Evolutionary conservation across 495 filamentous ascomycete genomes (phyloP).

Genomic region (Lasiosphaeria ovina): DNA sequence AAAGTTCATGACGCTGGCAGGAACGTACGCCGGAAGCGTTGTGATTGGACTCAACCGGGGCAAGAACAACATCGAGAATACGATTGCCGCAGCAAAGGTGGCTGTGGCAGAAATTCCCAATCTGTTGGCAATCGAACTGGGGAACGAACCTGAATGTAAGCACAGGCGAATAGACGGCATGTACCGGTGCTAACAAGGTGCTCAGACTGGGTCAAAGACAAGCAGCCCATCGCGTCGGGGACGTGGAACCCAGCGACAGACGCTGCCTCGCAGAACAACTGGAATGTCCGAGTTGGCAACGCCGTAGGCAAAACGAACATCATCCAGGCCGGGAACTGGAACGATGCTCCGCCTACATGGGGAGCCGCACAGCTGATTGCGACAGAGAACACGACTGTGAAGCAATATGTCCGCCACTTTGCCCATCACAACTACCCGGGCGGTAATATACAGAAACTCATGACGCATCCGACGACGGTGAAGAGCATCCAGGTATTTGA

Average conservation of each 20-base stretch:
- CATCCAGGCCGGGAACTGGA: slow-evolving; percentile 60
- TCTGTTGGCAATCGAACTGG: slow-evolving; percentile 57
- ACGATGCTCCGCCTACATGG: slow-evolving; percentile 50
- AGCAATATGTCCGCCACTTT: slow-evolving; percentile 52
- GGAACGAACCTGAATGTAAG: slow-evolving; percentile 62
- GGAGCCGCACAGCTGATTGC: slow-evolving; percentile 50
- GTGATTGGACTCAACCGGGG: slow-evolving; percentile 58
- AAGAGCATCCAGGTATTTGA: slow-evolving; percentile 47
- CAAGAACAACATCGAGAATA: slow-evolving; percentile 55
- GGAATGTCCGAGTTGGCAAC: slow-evolving; percentile 52
- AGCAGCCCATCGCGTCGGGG: slow-evolving; percentile 53
- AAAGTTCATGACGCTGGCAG: slow-evolving; percentile 53
- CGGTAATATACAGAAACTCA: slow-evolving; percentile 46
- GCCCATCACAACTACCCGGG: slow-evolving; percentile 62
- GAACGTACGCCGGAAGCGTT: slow-evolving; percentile 50
- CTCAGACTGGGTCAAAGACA: slow-evolving; percentile 41
- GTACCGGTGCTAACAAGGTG: slow-evolving; percentile 5
- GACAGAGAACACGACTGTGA: slow-evolving; percentile 46
- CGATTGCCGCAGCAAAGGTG: slow-evolving; percentile 52
- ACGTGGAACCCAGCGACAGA: slow-evolving; percentile 55
- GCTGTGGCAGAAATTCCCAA: slow-evolving; percentile 47
- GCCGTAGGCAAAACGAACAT: slow-evolving; percentile 44
- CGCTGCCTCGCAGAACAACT: slow-evolving; percentile 53
- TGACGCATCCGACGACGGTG: slow-evolving; percentile 47
- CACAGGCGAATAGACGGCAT: background rate